phyloP scores from a whole-genome alignment of 2,329 filamentous ascomycete species.

The Pseudogymnoascus pannorum region DNA sequence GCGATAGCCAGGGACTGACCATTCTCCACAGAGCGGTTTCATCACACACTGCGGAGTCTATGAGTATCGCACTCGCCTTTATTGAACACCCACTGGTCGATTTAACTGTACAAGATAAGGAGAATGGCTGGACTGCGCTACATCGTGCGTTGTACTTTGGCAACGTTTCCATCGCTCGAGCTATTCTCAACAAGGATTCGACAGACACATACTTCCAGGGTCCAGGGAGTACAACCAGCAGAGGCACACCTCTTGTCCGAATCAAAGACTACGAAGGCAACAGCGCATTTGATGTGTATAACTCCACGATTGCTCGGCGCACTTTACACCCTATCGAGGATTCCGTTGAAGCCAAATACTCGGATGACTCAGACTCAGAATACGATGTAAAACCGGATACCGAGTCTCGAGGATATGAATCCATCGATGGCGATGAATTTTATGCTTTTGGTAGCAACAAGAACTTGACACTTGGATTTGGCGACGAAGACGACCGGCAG shows the following conservation, averaged over 20 bases:
- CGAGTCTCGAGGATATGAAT: not conserved
- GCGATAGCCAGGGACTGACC: slow-evolving; percentile 74
- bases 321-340: slow-evolving; percentile 40
- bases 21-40: slow-evolving; percentile 79
- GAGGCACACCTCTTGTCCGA: slow-evolving; percentile 69
- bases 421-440: slow-evolving; percentile 67
- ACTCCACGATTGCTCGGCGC: slow-evolving; percentile 75
- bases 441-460: slow-evolving; percentile 96
- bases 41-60: slow-evolving; percentile 60
- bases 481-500: slow-evolving; percentile 92
- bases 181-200: slow-evolving; percentile 70
- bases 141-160: slow-evolving; percentile 87
- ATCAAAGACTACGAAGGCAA: slow-evolving; percentile 94
- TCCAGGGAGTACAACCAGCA: slow-evolving; percentile 48
- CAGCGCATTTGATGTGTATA: slow-evolving; percentile 89
- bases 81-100: slow-evolving; percentile 78
- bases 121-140: slow-evolving; percentile 93
- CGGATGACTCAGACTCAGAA: slow-evolving; percentile 46
- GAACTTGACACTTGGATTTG: slow-evolving; percentile 84
- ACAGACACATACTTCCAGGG: slow-evolving; percentile 51
- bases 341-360: slow-evolving; percentile 32
- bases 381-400: slow-evolving; percentile 37
- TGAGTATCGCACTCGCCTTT: slow-evolving; percentile 69
- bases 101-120: slow-evolving; percentile 76
- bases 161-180: slow-evolving; percentile 76